Base-by-base conservation (phyloP, 176 grass and related monocot genomes). In the Lolium rigidum region DNA sequence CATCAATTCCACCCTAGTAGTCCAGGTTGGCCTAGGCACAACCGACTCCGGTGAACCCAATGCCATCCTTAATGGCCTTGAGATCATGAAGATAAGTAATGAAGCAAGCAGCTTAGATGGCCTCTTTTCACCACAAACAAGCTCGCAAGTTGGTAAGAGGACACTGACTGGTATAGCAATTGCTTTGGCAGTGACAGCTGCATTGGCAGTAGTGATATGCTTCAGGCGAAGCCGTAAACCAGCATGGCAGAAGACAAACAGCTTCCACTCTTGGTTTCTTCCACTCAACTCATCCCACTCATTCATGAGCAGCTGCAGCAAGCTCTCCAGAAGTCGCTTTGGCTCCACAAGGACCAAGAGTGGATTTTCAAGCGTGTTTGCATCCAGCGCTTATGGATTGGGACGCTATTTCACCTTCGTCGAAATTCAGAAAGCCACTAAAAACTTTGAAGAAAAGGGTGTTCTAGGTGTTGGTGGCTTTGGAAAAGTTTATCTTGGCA, bases 81-180 rank as follows among this genome's bases (percentile, higher is more conserved):
- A 98, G 82, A 77, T 98, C 63, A 98, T 98, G 85, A 95, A 98
- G 88, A 95, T 98, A 89, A 98, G 91, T 84, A 98, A 95, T 84
- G 57, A 71, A 79, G 95, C 83, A 37, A 87, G 85, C 78, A 98
- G 95, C 87, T 83, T 95, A 79, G 93, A 98, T 82, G 93, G 95
- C 6, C 65, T 84, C 13, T 98, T 93, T 70, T 89, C 89, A 74
- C 89, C 81, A 68, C 80, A 87, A 79, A 61, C 51, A 79, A 86
- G 87, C 10, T 87, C 76, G 26, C 84, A 84, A 28, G 55, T 84
- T 72, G 76, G 49, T 60, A 88, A 81, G 88, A 93, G 22, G 76
- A 80, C 76, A 59, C 61, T 93, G 49, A 90, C 95, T 2, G 87
- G 82, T 21, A 28, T 93, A 64, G 93, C 83, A 70, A 80, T 98